Conservation (phyloP, 768 basidiomycete genomes). For the Serendipita sp. region DNA sequence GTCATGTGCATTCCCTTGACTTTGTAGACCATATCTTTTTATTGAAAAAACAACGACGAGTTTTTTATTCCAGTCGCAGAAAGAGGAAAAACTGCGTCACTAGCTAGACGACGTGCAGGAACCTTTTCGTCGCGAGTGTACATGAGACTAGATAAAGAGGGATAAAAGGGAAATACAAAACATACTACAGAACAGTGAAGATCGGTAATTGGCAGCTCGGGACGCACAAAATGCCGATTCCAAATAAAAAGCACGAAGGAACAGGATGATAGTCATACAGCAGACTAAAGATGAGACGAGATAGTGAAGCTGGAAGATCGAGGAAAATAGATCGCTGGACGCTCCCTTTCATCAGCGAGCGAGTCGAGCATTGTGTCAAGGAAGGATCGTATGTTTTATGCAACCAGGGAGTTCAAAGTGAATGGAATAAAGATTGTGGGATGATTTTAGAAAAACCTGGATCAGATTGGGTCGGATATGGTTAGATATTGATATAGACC, state of each 20-base stretch:
- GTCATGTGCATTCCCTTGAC: too few relatives aligned
- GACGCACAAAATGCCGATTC: neutral
- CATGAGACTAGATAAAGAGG: neutral
- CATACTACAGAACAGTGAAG: neutral
- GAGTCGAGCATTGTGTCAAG: neutral
- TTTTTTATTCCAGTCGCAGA: neutral
- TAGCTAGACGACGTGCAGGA: neutral
- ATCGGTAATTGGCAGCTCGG: neutral
- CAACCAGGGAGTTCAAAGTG: neutral
- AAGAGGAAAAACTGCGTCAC: neutral
- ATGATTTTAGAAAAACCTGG: neutral
- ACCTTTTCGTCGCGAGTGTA: neutral
- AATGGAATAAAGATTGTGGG: neutral
- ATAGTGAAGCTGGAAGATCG: too few relatives aligned
- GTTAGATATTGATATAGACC: neutral
- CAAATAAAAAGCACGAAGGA: neutral
- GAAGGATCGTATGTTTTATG: neutral
- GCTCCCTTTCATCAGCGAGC: too few relatives aligned
- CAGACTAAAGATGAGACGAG: neutral
- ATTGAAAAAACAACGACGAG: too few relatives aligned
- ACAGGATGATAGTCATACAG: slow-evolving; percentile 1
- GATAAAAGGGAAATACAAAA: neutral
- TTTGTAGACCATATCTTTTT: too few relatives aligned
- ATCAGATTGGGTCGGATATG: neutral
- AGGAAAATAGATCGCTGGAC: too few relatives aligned